Percentiles rank a stretch among this genome's conserved stretches.
Evolutionary conservation across 345 rosid genomes (phyloP).

Genomic region (Odontarrhena argentea): DNA sequence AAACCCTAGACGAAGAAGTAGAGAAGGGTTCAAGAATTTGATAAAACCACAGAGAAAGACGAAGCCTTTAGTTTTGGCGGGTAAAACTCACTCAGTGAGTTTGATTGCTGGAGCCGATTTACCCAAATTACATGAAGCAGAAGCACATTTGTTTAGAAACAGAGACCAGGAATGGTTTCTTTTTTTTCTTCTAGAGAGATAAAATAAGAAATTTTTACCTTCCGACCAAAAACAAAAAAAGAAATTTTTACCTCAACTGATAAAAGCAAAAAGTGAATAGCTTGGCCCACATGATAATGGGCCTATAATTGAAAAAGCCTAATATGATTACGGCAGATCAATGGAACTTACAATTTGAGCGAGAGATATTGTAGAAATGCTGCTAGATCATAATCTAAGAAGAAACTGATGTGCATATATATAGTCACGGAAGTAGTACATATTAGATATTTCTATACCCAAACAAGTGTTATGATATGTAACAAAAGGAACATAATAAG

Average conservation of each 20-base stretch:
- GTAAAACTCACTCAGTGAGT: background rate
- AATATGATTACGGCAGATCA: too few relatives aligned
- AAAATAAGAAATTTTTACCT: background rate
- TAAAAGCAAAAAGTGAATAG: too few relatives aligned
- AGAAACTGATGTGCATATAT: too few relatives aligned
- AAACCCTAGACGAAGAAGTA: slow-evolving; percentile 27
- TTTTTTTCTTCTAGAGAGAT: background rate
- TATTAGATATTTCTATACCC: too few relatives aligned
- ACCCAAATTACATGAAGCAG: slow-evolving; percentile 21
- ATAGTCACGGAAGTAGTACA: too few relatives aligned
- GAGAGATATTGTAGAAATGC: too few relatives aligned
- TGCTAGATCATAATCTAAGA: too few relatives aligned
- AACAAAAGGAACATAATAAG: slow-evolving; percentile 9
- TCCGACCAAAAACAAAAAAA: too few relatives aligned
- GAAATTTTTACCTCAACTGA: too few relatives aligned
- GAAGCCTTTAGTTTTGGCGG: slow-evolving; percentile 14
- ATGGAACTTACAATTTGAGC: too few relatives aligned
- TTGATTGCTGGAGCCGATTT: background rate
- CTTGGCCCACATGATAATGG: too few relatives aligned
- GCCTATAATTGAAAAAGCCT: too few relatives aligned
- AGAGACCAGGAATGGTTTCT: background rate
- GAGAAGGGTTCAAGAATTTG: slow-evolving; percentile 8
- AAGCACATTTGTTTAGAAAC: slow-evolving; percentile 6
- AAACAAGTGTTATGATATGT: background rate
- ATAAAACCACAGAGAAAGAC: background rate